phyloP scores from a whole-genome alignment of 2,329 filamentous ascomycete species.

The Lachnellula arida region DNA sequence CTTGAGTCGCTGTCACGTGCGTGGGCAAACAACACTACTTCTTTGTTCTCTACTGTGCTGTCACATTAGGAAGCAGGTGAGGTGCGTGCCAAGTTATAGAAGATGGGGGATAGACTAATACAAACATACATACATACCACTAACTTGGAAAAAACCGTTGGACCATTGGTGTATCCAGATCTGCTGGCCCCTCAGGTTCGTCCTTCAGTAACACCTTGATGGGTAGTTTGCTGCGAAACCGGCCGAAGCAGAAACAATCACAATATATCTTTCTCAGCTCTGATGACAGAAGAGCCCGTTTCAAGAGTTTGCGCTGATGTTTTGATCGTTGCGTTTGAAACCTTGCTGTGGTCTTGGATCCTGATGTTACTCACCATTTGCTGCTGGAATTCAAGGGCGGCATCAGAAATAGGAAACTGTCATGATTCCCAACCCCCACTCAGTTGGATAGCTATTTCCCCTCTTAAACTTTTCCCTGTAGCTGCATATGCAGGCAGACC shows the following conservation, averaged over 20 bases:
- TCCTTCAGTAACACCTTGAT: not conserved
- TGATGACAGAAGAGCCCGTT: too few relatives aligned
- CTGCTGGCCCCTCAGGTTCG: not conserved
- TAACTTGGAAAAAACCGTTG: not conserved
- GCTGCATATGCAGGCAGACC: slow-evolving; percentile 6
- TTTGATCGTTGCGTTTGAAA: too few relatives aligned
- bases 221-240: not conserved
- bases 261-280: not conserved
- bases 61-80: too few relatives aligned
- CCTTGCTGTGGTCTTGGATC: too few relatives aligned
- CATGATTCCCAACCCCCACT: not conserved
- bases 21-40: not conserved
- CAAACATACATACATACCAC: too few relatives aligned
- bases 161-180: not conserved
- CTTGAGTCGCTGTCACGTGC: not conserved
- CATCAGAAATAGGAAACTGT: too few relatives aligned
- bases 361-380: too few relatives aligned
- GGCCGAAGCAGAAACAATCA: not conserved
- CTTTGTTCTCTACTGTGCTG: not conserved
- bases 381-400: too few relatives aligned
- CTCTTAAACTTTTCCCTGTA: not conserved
- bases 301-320: too few relatives aligned
- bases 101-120: too few relatives aligned
- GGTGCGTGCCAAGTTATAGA: too few relatives aligned
- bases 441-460: not conserved